Base-by-base conservation (phyloP, 495 filamentous ascomycete species). In the Lasiosphaeria ovina region DNA sequence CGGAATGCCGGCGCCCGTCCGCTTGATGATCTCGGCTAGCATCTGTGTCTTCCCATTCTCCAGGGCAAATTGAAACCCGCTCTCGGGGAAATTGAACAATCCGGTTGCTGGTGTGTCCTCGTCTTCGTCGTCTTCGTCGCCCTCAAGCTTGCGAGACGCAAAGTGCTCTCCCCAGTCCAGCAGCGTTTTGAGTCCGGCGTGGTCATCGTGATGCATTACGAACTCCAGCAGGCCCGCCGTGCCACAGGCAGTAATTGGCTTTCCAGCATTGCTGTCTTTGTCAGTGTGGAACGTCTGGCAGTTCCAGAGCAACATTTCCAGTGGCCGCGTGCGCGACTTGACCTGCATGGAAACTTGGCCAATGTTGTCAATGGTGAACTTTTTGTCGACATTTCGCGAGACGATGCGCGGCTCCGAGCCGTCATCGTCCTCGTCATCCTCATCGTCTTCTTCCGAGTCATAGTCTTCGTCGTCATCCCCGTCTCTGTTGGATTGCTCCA, bases 281-380 rank as follows among this genome's bases (percentile, higher is more conserved):
- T 31, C 49, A 34, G 24, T 24, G 24, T 24, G 24, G 24, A 64
- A 16, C 47, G 67, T 62, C 31, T 58, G 65, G 10, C 51, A 40
- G 7, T 0, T 1, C 74, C 72, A 76, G 7, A 57, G 34, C 6
- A 89, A 63, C 45, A 85, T 63, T 0, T 62, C 52, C 4, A 80
- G 58, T 11, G 89, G 85, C 32, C 75, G 74, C 3, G 80, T 71
- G 12, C 75, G 66, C 55, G 85, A 86, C 63, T 88, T 84, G 31
- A 89, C 85, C 49, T 87, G 70, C 47, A 79, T 84, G 3, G 80
- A 79, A 1, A 85, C 76, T 62, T 87, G 79, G 1, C 87, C 89
- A 40, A 92, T 72, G 61, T 89, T 83, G 3, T 92, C 88, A 57
- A 90, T 78, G 0, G 89, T 93, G 67, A 87, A 90, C 17, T 80